Evolutionary conservation across 345 rosid species (phyloP), one percentile per base, ranked within the genome.

Genomic region (Salix brachista): DNA sequence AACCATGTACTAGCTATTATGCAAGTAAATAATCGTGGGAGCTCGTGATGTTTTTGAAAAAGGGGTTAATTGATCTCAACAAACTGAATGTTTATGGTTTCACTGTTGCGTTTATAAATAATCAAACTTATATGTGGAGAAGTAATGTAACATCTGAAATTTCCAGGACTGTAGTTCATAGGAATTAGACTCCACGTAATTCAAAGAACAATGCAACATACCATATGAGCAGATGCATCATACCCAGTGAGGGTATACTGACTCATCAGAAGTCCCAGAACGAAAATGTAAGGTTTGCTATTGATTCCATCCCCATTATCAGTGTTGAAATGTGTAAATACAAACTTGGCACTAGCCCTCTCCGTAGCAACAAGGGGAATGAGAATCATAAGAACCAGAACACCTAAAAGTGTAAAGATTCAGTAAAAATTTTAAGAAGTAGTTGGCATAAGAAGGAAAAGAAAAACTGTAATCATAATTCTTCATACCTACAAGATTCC

Each of bases 211-310:
- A 71, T 37, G 41, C 11, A 58, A 74, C 86, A 81, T 82, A 95
- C 99, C 99, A 96, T 90, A 85, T 93, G 99, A 75, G 97, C 98
- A 68, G 99, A 96, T 1, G 98, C 98, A 85, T 96, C 98, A 68
- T 93, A 93, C 21, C 98, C 99, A 23, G 92, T 82, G 44, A 96
- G 90, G 30, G 99, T 96, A 71, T 96, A 93, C 82, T 96, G 98
- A 81, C 94, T 93, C 99, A 96, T 91, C 23, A 96, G 88, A 75
- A 96, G 94, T 56, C 99, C 99, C 34, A 93, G 82, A 71, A 91
- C 91, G 74, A 96, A 96, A 42, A 96, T 93, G 86, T 96, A 93
- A 66, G 70, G 78, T 77, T 87, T 89, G 75, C 80, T 90, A 71
- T 75, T 69, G 65, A 96, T 91, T 73, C 97, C 97, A 16, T 82